A percentile compares a stretch with the other conserved stretches of the same genome.
Evolutionary conservation across 257 asterid species (phyloP).

Genomic region (Osmanthus fragrans): DNA sequence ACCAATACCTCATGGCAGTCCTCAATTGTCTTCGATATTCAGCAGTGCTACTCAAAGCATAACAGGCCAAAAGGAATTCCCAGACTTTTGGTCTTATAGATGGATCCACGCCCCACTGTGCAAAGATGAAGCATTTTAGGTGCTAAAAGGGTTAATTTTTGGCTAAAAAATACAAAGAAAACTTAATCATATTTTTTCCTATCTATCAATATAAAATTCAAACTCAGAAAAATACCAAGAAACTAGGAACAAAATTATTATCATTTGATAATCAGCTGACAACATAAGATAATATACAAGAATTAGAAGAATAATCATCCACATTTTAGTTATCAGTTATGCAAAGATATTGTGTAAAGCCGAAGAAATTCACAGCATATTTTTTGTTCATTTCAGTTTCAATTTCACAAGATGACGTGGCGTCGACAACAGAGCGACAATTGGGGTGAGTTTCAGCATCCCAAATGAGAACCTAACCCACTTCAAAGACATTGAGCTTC

Average conservation of each 20-base stretch:
- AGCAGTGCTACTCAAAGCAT: slow-evolving; percentile 81
- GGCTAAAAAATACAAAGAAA: not conserved
- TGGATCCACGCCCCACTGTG: slow-evolving; percentile 89
- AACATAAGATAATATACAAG: slow-evolving; percentile 6
- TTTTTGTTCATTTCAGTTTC: not conserved
- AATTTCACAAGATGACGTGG: no score
- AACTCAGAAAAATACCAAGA: slow-evolving; percentile 1
- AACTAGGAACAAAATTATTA: not conserved
- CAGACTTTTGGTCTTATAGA: slow-evolving; percentile 94
- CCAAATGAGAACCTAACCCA: no score
- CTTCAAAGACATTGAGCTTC: no score
- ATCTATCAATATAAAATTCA: not conserved
- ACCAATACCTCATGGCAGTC: slow-evolving; percentile 76
- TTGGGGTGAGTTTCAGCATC: no score
- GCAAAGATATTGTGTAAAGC: not conserved
- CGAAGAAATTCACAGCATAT: not conserved
- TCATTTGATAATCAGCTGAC: slow-evolving; percentile 5
- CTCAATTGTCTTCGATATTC: slow-evolving; percentile 79
- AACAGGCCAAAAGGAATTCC: slow-evolving; percentile 99
- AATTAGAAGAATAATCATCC: slow-evolving; percentile 15
- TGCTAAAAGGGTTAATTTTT: not conserved
- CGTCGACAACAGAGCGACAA: no score
- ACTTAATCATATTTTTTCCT: not conserved
- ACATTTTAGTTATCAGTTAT: not conserved
- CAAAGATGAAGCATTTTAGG: slow-evolving; percentile 25